Percentiles rank a stretch among this genome's conserved stretches.
These are phyloP conservation scores for Heliamphora exappendiculata DNA, from an alignment of 148 eudicot genomes.

Conservation along the genomic window DNA sequence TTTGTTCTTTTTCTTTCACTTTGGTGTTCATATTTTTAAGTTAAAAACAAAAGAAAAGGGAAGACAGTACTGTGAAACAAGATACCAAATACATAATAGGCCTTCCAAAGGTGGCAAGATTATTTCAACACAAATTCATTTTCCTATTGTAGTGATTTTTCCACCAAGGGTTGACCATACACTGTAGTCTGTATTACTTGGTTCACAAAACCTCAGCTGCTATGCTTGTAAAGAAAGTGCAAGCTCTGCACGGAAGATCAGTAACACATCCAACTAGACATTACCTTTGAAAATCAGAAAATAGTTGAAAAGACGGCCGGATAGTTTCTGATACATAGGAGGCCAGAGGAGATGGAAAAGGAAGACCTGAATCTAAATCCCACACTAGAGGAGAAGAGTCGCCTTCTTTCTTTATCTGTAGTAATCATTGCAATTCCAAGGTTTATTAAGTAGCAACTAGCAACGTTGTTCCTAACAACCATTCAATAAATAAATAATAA, in stretches of 20 bases:
- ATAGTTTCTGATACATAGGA: constrained; percentile 64
- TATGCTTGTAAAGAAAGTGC: not conserved
- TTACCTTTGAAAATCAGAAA: constrained; percentile 80
- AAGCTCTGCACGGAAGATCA: not conserved
- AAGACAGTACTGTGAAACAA: not conserved
- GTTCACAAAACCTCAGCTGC: not conserved
- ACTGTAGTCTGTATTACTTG: not conserved
- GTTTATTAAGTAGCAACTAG: not conserved
- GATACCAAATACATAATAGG: not conserved
- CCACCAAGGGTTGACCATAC: not conserved
- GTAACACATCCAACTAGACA: not conserved
- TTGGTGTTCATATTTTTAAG: not conserved
- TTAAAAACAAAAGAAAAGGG: not conserved
- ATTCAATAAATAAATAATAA: too few species aligned
- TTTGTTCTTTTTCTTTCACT: not conserved
- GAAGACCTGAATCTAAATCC: constrained; percentile 91
- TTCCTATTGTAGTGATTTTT: not conserved
- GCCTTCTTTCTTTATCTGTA: constrained; percentile 52
- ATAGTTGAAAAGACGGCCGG: constrained; percentile 73
- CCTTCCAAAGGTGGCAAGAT: constrained; percentile 3
- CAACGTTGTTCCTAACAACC: not conserved
- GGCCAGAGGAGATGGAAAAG: constrained; percentile 61
- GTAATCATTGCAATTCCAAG: not conserved
- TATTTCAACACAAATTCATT: not conserved
- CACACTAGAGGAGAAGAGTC: constrained; percentile 58